Conservation (phyloP, 306 rosid species). For the Dicorynia guianensis region DNA sequence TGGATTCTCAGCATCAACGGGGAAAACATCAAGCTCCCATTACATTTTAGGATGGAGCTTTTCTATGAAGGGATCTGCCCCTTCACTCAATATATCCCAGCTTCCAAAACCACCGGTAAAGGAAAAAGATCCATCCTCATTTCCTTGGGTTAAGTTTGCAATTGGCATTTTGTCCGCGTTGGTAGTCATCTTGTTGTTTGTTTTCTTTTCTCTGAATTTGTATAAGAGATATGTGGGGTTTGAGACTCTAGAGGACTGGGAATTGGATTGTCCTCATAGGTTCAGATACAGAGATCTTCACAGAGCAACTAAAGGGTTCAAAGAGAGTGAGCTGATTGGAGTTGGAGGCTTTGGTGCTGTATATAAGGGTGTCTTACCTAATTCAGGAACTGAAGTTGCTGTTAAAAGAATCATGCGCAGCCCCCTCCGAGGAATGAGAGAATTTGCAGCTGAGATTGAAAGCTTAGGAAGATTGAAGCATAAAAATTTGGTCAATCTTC, state of each 20-base stretch:
- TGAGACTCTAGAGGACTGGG: slow-evolving; percentile 80
- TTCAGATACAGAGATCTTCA: slow-evolving; percentile 68
- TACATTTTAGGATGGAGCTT: slow-evolving; percentile 83
- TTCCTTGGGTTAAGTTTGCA: slow-evolving; percentile 37
- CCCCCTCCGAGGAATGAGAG: slow-evolving; percentile 59
- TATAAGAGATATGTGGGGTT: slow-evolving; percentile 43
- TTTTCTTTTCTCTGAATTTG: slow-evolving; percentile 25
- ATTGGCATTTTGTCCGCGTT: slow-evolving; percentile 48
- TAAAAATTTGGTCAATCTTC: slow-evolving; percentile 77
- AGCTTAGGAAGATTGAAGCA: slow-evolving; percentile 80
- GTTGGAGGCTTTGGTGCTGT: slow-evolving; percentile 81
- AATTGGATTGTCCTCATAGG: slow-evolving; percentile 79
- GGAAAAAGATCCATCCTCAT: slow-evolving; percentile 40
- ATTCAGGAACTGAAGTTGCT: slow-evolving; percentile 62
- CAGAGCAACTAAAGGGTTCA: slow-evolving; percentile 69
- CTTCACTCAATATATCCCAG: slow-evolving; percentile 24
- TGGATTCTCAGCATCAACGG: slow-evolving; percentile 82
- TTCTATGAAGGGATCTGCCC: slow-evolving; percentile 45
- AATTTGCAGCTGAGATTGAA: slow-evolving; percentile 81
- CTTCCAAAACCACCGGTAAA: slow-evolving; percentile 61
- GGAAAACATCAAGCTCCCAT: slow-evolving; percentile 61
- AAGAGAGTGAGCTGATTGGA: slow-evolving; percentile 61
- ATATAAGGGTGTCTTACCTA: slow-evolving; percentile 60
- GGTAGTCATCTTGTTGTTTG: slow-evolving; percentile 38
- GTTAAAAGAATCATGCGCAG: slow-evolving; percentile 59